Evolutionary conservation across 352 stramenopile genomes (phyloP).

Genomic region (Saprolegnia diclina): DNA sequence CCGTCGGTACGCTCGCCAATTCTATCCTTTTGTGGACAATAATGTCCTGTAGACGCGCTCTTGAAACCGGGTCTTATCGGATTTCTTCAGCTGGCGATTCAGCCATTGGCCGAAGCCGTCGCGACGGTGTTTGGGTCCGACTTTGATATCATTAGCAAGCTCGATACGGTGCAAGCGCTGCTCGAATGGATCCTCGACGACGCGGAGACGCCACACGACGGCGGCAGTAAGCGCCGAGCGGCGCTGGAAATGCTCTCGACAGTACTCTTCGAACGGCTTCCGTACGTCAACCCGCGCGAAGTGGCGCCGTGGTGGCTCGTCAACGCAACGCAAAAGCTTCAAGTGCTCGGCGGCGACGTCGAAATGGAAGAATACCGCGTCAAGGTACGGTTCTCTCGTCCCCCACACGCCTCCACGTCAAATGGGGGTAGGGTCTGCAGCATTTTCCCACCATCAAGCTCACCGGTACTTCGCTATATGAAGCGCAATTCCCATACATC

Average conservation of each 20-base stretch:
- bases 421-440: conserved; percentile 36
- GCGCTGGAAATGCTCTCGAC: conserved; percentile 18
- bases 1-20: neutral
- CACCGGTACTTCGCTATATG: conserved; percentile 4
- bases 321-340: conserved; percentile 30
- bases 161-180: conserved; percentile 19
- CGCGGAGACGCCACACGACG: neutral
- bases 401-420: neutral
- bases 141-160: conserved; percentile 21
- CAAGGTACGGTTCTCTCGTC: conserved; percentile 22
- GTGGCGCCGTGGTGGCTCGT: conserved; percentile 24
- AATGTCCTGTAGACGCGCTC: conserved; percentile 13
- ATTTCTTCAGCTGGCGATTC: conserved; percentile 6
- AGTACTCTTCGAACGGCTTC: conserved; percentile 18
- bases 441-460: conserved; percentile 80
- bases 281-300: conserved; percentile 15
- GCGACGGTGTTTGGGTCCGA: conserved; percentile 20
- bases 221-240: neutral
- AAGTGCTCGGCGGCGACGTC: conserved; percentile 65
- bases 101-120: neutral
- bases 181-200: conserved; percentile 19
- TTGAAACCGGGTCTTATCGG: neutral
- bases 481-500: neutral
- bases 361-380: conserved; percentile 48
- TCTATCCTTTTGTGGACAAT: neutral